Evolutionary conservation across 2,329 filamentous ascomycete genomes (phyloP).

Genomic region (Apiospora saccharicola): DNA sequence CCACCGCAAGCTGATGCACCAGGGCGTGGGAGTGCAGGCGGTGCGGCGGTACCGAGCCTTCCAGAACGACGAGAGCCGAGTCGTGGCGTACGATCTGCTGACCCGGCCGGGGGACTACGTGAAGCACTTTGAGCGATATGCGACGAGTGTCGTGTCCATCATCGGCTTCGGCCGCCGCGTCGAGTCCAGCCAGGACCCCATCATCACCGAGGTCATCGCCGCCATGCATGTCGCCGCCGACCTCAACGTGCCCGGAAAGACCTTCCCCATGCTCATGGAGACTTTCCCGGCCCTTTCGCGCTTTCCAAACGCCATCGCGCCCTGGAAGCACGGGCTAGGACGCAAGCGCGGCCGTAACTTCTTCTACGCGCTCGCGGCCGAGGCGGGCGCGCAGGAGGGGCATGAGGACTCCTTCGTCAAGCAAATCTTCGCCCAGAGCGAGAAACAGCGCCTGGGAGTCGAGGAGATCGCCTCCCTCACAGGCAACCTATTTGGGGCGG

Average conservation of each 20-base stretch:
- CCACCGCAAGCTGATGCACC: slow-evolving; percentile 59
- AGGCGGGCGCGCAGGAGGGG: slow-evolving; percentile 50
- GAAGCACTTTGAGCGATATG: slow-evolving; percentile 60
- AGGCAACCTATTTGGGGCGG: slow-evolving; percentile 57
- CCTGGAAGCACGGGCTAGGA: slow-evolving; percentile 59
- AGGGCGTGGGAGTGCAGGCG: slow-evolving; percentile 61
- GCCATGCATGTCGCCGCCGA: slow-evolving; percentile 65
- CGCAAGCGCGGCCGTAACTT: slow-evolving; percentile 56
- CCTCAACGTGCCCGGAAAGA: slow-evolving; percentile 60
- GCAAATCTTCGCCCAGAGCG: slow-evolving; percentile 54
- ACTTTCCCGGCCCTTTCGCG: slow-evolving; percentile 58
- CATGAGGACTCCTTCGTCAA: slow-evolving; percentile 52
- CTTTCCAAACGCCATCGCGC: slow-evolving; percentile 56
- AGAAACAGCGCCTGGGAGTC: slow-evolving; percentile 53
- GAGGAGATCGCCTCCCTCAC: slow-evolving; percentile 55
- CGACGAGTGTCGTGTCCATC: slow-evolving; percentile 61
- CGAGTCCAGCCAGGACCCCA: slow-evolving; percentile 58
- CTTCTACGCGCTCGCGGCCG: slow-evolving; percentile 60
- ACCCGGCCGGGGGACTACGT: slow-evolving; percentile 54
- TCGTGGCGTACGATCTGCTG: slow-evolving; percentile 60
- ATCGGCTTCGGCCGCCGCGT: slow-evolving; percentile 65
- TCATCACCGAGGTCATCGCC: slow-evolving; percentile 66
- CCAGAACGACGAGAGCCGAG: slow-evolving; percentile 65
- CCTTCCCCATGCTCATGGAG: slow-evolving; percentile 64
- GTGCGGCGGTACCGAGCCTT: slow-evolving; percentile 60